Conservation (phyloP, 2,329 filamentous ascomycete genomes). For the Zasmidium cellare region DNA sequence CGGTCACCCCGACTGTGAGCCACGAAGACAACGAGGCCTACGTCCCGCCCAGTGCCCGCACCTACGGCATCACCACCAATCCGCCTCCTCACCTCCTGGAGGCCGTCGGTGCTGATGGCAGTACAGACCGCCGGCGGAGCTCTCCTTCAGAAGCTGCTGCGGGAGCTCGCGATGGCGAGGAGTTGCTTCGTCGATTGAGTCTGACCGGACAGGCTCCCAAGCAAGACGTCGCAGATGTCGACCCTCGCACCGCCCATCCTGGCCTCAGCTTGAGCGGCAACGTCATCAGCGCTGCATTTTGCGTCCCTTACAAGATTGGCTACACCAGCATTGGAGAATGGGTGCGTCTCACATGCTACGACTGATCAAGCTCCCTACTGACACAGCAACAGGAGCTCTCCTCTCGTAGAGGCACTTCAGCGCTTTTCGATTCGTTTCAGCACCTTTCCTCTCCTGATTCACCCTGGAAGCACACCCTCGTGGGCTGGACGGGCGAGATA, state of each 20-base stretch:
- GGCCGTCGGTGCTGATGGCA: slow-evolving; percentile 20
- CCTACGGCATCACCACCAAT: slow-evolving; percentile 4
- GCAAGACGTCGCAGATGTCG: slow-evolving; percentile 46
- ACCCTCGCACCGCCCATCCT: slow-evolving; percentile 58
- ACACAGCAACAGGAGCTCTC: slow-evolving; percentile 62
- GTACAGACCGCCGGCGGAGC: not conserved
- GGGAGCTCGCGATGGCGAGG: slow-evolving; percentile 49
- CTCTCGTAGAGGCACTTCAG: slow-evolving; percentile 80
- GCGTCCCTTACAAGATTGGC: slow-evolving; percentile 61
- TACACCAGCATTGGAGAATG: slow-evolving; percentile 56
- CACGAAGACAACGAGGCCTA: slow-evolving; percentile 19
- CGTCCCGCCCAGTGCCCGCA: slow-evolving; percentile 9
- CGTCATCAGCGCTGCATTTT: slow-evolving; percentile 64
- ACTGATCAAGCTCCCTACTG: slow-evolving; percentile 9
- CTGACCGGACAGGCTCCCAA: slow-evolving; percentile 39
- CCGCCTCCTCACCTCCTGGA: slow-evolving; percentile 22
- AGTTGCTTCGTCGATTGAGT: slow-evolving; percentile 56
- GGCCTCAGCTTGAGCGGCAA: slow-evolving; percentile 60
- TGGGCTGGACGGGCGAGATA: slow-evolving; percentile 90
- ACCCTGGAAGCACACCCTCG: slow-evolving; percentile 87
- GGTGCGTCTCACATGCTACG: slow-evolving; percentile 41
- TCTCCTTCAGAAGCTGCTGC: slow-evolving; percentile 45
- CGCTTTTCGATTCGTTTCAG: slow-evolving; percentile 86
- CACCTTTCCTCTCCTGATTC: slow-evolving; percentile 81
- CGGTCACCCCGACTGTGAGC: slow-evolving; percentile 28